These are phyloP conservation scores for Vitis hybrid DNA, from an alignment of 177 flowering plant genomes.

Conservation along the genomic window DNA sequence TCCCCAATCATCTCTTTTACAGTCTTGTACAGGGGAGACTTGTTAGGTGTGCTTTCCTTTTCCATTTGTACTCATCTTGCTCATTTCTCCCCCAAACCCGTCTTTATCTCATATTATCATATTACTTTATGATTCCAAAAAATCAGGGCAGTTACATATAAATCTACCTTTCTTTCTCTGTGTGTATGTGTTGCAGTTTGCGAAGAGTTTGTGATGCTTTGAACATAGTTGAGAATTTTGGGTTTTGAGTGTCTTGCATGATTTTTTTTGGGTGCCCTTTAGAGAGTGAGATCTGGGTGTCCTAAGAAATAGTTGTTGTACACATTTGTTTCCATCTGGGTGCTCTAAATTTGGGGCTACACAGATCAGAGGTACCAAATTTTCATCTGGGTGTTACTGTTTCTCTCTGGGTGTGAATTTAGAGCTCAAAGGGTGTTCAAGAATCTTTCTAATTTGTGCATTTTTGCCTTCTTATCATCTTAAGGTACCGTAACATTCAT, in stretches of 20 bases:
- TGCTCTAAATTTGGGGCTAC: neutral
- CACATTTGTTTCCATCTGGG: constrained; percentile 6
- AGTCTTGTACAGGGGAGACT: constrained; percentile 1
- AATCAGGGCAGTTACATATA: constrained; percentile 2
- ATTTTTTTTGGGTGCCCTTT: constrained; percentile 7
- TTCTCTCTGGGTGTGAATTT: constrained; percentile 6
- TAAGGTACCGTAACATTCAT: neutral
- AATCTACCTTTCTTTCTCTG: neutral
- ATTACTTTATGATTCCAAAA: too few relatives aligned
- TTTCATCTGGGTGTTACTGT: constrained; percentile 18
- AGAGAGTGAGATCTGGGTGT: constrained; percentile 15
- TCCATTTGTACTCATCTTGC: neutral
- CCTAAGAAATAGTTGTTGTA: neutral
- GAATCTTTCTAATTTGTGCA: constrained; percentile 2
- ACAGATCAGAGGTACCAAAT: neutral
- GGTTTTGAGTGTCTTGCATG: constrained; percentile 11
- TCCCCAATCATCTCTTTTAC: constrained; percentile 1
- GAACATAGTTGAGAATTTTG: constrained; percentile 6
- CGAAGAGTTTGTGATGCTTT: too few relatives aligned
- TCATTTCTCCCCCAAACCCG: neutral
- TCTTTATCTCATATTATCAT: too few relatives aligned
- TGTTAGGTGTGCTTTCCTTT: constrained; percentile 11
- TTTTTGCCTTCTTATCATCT: constrained; percentile 9
- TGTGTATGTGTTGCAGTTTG: neutral
- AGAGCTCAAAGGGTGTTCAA: constrained; percentile 15